phyloP scores from a whole-genome alignment of 257 asterid species.

The Petrea volubilis region DNA sequence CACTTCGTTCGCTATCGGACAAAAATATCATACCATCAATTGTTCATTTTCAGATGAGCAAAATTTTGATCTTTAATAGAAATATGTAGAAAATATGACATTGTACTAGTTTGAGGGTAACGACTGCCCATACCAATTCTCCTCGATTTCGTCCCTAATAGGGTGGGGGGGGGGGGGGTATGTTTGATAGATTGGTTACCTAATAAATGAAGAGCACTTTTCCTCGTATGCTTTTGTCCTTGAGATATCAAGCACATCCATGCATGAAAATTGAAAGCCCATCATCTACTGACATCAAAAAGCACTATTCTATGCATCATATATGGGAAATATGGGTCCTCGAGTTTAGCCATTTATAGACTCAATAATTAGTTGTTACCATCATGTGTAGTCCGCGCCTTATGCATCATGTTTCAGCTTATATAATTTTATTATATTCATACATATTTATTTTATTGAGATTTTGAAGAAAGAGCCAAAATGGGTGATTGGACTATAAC shows the following conservation, averaged over 20 bases:
- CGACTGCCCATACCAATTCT: too few relatives aligned
- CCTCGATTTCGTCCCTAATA: too few relatives aligned
- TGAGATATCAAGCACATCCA: neutral
- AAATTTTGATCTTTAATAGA: too few relatives aligned
- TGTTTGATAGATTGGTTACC: neutral
- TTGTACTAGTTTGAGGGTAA: too few relatives aligned
- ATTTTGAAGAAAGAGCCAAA: neutral
- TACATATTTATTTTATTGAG: too few relatives aligned
- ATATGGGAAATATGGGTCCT: neutral
- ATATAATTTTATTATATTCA: too few relatives aligned
- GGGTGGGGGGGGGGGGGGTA: too few relatives aligned
- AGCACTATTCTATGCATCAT: neutral
- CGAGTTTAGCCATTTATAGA: neutral
- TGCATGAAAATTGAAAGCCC: neutral
- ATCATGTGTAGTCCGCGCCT: neutral
- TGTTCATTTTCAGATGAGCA: too few relatives aligned
- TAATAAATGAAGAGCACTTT: neutral
- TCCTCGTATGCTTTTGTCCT: neutral
- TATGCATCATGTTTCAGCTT: slow-evolving; percentile 11
- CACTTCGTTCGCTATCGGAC: too few relatives aligned
- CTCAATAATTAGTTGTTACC: neutral
- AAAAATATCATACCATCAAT: too few relatives aligned
- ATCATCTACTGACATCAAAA: neutral
- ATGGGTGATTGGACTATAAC: neutral
- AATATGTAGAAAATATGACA: too few relatives aligned